Evolutionary conservation across 495 filamentous ascomycete species (phyloP).

Genomic region (Trichoderma erinaceum): DNA sequence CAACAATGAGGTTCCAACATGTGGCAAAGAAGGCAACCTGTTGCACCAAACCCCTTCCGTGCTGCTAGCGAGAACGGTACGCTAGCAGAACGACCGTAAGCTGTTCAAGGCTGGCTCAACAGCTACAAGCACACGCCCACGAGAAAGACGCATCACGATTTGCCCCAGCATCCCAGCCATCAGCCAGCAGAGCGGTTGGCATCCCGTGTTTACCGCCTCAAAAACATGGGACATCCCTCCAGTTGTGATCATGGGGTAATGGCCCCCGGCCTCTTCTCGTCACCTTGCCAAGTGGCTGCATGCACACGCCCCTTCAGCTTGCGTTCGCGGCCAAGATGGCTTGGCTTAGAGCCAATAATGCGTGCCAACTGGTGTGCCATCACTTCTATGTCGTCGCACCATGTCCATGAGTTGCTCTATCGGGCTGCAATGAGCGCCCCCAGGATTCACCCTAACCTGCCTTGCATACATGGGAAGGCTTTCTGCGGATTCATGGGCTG

Average conservation of each 20-base stretch:
- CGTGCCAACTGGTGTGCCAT: neutral
- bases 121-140: neutral
- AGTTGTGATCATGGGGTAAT: neutral
- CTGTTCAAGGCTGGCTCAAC: neutral
- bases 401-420: neutral
- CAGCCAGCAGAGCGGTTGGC: neutral
- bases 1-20: neutral
- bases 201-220: neutral
- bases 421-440: neutral
- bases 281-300: neutral
- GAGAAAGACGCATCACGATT: neutral
- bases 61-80: neutral
- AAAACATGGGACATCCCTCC: neutral
- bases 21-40: neutral
- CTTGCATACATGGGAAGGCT: neutral
- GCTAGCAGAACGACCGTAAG: neutral
- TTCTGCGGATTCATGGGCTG: neutral
- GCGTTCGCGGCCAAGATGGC: neutral
- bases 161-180: neutral
- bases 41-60: neutral
- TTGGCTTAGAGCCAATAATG: neutral
- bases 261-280: neutral
- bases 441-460: neutral
- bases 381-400: neutral
- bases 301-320: neutral